A percentile compares a stretch with the other conserved stretches of the same genome.
phyloP scores from a whole-genome alignment of 2,329 filamentous ascomycete species.

The Akanthomyces uredinophilus region DNA sequence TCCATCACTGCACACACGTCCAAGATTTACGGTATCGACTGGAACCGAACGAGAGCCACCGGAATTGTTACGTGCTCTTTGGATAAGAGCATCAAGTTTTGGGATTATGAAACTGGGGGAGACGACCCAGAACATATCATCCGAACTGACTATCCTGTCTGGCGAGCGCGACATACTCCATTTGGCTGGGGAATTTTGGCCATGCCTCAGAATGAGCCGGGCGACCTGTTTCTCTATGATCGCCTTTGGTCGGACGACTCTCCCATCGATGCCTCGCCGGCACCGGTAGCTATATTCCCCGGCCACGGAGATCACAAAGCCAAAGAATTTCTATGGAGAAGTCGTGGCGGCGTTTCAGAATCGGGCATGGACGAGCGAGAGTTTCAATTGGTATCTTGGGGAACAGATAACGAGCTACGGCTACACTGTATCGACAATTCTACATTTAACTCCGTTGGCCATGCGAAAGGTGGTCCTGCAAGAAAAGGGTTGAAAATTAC shows the following conservation, averaged over 20 bases:
- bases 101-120: conserved; percentile 65
- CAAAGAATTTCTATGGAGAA: conserved; percentile 89
- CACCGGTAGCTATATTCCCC: conserved; percentile 53
- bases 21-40: conserved; percentile 93
- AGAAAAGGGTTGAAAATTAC: conserved; percentile 66
- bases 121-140: conserved; percentile 72
- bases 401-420: conserved; percentile 75
- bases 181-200: conserved; percentile 82
- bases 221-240: conserved; percentile 80
- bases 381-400: conserved; percentile 92
- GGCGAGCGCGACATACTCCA: conserved; percentile 85
- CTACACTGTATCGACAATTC: conserved; percentile 67
- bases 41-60: conserved; percentile 72
- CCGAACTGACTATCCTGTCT: conserved; percentile 77
- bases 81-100: conserved; percentile 89
- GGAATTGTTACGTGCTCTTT: conserved; percentile 82
- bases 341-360: conserved; percentile 61
- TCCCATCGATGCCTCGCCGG: conserved; percentile 38
- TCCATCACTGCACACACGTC: conserved; percentile 85
- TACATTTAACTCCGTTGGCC: conserved; percentile 64
- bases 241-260: conserved; percentile 44
- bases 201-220: conserved; percentile 87
- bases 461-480: conserved; percentile 62
- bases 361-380: conserved; percentile 76
- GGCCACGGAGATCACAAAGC: conserved; percentile 64